Evolutionary conservation across 208 protist genomes (phyloP).

Genomic region (Leishmania tropica): DNA sequence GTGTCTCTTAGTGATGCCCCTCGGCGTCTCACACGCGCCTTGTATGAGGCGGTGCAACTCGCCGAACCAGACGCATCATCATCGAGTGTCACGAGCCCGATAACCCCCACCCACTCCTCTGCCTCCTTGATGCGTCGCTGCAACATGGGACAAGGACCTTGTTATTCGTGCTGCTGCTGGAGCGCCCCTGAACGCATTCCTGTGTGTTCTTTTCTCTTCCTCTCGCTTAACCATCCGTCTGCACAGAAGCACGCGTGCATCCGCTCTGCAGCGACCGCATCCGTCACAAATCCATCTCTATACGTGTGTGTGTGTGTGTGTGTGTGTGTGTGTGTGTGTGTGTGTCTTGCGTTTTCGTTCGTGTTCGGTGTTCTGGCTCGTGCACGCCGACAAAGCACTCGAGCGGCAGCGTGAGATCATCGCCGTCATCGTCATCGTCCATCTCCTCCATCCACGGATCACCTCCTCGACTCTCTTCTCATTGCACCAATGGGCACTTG

Average conservation of each 20-base stretch:
- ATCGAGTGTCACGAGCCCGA: neutral
- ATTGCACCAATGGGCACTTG: constrained; percentile 40
- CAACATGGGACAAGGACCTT: neutral
- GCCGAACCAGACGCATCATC: neutral
- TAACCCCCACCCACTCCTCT: neutral
- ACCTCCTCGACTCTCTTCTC: neutral
- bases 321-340: neutral
- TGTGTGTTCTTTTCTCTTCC: neutral
- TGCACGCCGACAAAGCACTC: neutral
- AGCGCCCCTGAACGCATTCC: neutral
- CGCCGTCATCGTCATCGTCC: neutral
- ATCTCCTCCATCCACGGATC: neutral
- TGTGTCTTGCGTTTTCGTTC: neutral
- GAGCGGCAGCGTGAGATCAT: neutral
- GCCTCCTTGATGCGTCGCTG: neutral
- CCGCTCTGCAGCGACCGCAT: neutral
- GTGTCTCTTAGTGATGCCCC: neutral
- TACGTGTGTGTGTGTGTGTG: too few species aligned
- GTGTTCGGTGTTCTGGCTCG: neutral
- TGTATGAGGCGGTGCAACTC: neutral
- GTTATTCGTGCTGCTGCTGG: neutral
- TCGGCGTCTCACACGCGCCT: neutral
- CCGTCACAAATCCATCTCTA: neutral
- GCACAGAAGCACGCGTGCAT: neutral
- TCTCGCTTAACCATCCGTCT: neutral